These are phyloP conservation scores for Blastocystis hominis DNA, from an alignment of 352 stramenopile genomes.

Conservation along the genomic window DNA sequence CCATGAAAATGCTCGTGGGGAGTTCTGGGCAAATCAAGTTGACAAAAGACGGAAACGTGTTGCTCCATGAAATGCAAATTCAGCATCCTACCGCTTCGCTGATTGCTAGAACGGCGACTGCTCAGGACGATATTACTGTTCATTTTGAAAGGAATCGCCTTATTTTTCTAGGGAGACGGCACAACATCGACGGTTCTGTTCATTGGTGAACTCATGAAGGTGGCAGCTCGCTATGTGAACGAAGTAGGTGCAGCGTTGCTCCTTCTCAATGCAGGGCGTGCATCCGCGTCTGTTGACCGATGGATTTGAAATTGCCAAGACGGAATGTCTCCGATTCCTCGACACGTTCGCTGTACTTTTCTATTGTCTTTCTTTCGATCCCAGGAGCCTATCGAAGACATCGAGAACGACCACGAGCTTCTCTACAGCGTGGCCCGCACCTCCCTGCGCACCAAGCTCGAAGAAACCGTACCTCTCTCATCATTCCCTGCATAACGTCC, in stretches of 20 bases:
- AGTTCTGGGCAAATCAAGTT: constrained; percentile 97
- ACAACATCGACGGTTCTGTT: constrained; percentile 95
- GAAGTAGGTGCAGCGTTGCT: constrained; percentile 68
- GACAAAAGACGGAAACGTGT: constrained; percentile 96
- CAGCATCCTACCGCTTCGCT: constrained; percentile 93
- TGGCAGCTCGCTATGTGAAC: constrained; percentile 85
- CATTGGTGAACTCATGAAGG: constrained; percentile 93
- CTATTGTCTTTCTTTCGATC: background rate
- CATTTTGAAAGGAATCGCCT: background rate
- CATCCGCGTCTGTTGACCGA: constrained; percentile 48
- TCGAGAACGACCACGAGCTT: constrained; percentile 84
- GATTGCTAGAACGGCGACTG: constrained; percentile 91
- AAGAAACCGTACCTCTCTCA: constrained; percentile 70
- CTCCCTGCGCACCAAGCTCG: constrained; percentile 90
- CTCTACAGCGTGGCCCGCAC: constrained; percentile 83
- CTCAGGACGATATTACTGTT: constrained; percentile 82
- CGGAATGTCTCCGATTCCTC: constrained; percentile 83
- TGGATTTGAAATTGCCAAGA: constrained; percentile 90
- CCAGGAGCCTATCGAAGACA: constrained; percentile 64
- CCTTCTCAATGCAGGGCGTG: background rate
- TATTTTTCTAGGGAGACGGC: constrained; percentile 75
- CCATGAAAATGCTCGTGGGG: constrained; percentile 97
- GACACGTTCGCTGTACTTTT: constrained; percentile 69
- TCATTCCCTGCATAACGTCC: background rate
- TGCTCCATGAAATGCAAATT: constrained; percentile 99